These are phyloP conservation scores for Rhodofomes roseus DNA, from an alignment of 1,284 basidiomycete genomes.

Conservation along the genomic window DNA sequence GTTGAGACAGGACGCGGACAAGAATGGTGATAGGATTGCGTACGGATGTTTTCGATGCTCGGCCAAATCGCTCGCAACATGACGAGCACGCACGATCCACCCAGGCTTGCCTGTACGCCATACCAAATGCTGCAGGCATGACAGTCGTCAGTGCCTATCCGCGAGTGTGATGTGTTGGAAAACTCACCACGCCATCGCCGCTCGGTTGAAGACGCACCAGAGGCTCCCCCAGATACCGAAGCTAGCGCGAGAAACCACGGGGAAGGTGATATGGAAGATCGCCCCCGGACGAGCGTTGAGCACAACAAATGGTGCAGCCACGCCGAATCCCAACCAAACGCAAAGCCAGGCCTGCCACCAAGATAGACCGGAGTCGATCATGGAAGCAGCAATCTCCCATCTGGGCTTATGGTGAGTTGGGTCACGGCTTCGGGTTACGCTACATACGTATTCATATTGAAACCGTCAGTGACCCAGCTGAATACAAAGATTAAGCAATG, in stretches of 20 bases:
- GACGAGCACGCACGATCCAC: conserved; percentile 72
- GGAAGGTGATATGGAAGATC: conserved; percentile 77
- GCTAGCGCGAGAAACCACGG: conserved; percentile 70
- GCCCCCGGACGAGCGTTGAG: conserved; percentile 80
- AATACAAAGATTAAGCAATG: not conserved
- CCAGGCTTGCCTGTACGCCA: conserved; percentile 80
- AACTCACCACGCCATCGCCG: conserved; percentile 72
- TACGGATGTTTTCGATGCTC: conserved; percentile 65
- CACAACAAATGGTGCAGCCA: conserved; percentile 76
- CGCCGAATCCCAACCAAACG: conserved; percentile 75
- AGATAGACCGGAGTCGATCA: conserved; percentile 70
- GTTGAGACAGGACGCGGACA: not conserved
- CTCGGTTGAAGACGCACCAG: conserved; percentile 82
- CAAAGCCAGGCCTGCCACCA: conserved; percentile 86
- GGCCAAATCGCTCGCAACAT: conserved; percentile 75
- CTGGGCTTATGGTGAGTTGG: conserved; percentile 28
- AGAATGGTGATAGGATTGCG: conserved; percentile 18
- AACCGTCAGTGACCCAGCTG: conserved; percentile 79
- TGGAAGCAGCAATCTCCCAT: conserved; percentile 75
- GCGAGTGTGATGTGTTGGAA: not conserved
- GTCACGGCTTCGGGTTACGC: conserved; percentile 8
- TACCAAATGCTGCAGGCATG: conserved; percentile 59
- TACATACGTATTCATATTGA: conserved; percentile 77
- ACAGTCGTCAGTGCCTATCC: not conserved
- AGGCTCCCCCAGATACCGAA: conserved; percentile 83